Evolutionary conservation across 2,329 filamentous ascomycete genomes (phyloP).

Genomic region (Aureobasidium namibiae): DNA sequence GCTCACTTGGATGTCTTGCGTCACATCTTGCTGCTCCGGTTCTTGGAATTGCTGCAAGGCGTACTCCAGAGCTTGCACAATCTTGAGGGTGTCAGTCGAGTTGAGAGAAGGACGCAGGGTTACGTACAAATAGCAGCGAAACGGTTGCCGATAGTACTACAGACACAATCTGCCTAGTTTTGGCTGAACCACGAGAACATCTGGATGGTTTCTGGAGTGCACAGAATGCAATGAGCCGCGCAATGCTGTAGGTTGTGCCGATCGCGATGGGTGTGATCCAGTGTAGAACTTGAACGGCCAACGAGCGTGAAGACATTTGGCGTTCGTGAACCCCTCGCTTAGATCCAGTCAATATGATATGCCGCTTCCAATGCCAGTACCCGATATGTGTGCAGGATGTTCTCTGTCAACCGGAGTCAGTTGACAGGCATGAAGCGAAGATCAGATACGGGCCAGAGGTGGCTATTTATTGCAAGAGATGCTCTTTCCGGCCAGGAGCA

Average conservation of each 20-base stretch:
- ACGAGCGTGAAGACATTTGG: conserved; percentile 1
- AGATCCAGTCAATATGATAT: conserved; percentile 1
- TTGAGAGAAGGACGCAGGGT: not conserved
- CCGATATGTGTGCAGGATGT: not conserved
- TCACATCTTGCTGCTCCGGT: not conserved
- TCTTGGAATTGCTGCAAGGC: not conserved
- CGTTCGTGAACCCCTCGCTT: conserved; percentile 5
- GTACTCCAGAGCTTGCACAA: conserved; percentile 1
- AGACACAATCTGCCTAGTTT: conserved; percentile 7
- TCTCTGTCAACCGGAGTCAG: not conserved
- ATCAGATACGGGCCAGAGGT: not conserved
- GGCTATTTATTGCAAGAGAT: not conserved
- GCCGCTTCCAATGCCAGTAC: conserved; percentile 2
- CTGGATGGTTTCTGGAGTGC: conserved; percentile 22
- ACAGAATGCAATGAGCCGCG: conserved; percentile 21
- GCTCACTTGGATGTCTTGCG: conserved; percentile 6
- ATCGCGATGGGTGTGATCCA: conserved; percentile 21
- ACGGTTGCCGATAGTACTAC: not conserved
- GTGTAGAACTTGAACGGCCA: conserved; percentile 20
- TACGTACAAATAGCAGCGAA: not conserved
- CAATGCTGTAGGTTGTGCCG: conserved; percentile 20
- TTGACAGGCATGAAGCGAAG: not conserved
- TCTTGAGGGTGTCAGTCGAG: not conserved
- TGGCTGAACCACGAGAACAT: conserved; percentile 18
- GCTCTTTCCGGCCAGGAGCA: conserved; percentile 5